phyloP scores from a whole-genome alignment of 208 protist species.

The Kentomonas sorsogonicus region DNA sequence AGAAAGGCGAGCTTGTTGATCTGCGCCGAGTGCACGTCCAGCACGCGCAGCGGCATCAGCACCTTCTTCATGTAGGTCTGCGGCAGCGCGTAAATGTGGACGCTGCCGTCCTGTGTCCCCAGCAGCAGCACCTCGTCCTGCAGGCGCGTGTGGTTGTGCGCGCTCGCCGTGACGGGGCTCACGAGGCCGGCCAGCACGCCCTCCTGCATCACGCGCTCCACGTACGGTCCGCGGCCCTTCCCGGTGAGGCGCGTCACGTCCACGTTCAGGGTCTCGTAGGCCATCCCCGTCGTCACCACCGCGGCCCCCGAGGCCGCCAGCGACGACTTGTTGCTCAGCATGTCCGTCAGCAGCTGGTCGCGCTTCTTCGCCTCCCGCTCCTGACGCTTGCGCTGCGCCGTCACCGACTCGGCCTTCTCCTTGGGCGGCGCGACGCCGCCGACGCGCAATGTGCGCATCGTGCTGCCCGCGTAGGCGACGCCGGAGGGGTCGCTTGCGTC shows the following conservation, averaged over 20 bases:
- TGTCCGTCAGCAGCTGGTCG: conserved; percentile 2
- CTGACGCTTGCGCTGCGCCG: not conserved
- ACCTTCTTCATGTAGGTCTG: conserved; percentile 21
- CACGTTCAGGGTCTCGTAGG: conserved; percentile 28
- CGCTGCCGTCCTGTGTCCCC: conserved; percentile 50
- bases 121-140: conserved; percentile 71
- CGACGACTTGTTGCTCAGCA: no score
- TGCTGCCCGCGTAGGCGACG: conserved; percentile 62
- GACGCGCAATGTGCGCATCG: conserved; percentile 40
- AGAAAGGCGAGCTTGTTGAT: conserved; percentile 75
- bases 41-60: conserved; percentile 27
- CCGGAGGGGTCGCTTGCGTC: conserved; percentile 32
- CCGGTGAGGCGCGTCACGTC: conserved; percentile 40
- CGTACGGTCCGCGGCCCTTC: conserved; percentile 41
- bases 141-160: conserved; percentile 42
- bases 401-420: not conserved
- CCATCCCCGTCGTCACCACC: conserved; percentile 27
- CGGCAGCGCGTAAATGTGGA: conserved; percentile 52
- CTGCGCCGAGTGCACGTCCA: conserved; percentile 33
- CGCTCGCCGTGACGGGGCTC: conserved; percentile 48
- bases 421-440: conserved; percentile 30
- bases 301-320: conserved; percentile 4
- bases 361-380: not conserved
- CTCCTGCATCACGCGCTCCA: conserved; percentile 49
- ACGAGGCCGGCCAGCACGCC: conserved; percentile 57